These are phyloP conservation scores for Didymella lethalis DNA, from an alignment of 2,329 filamentous ascomycete species.

Conservation along the genomic window DNA sequence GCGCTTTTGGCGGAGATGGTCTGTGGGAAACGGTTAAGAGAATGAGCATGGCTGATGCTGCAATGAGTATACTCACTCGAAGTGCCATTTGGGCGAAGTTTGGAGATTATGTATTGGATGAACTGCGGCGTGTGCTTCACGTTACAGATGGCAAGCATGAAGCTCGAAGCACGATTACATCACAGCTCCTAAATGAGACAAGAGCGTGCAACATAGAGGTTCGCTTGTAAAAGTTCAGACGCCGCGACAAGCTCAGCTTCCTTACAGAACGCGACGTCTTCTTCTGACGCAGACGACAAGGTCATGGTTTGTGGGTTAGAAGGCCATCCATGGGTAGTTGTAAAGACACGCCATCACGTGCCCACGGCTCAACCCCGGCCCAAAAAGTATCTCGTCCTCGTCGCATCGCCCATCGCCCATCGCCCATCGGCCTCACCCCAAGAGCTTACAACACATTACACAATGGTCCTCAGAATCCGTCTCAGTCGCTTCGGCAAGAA, in stretches of 20 bases:
- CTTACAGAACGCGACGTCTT: no score
- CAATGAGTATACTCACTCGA: conserved; percentile 11
- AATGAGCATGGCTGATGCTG: background rate
- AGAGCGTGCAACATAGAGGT: background rate
- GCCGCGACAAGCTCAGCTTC: background rate
- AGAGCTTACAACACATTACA: background rate
- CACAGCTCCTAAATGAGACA: conserved; percentile 9
- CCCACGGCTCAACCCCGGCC: conserved; percentile 26
- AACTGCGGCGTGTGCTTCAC: background rate
- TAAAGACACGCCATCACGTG: conserved; percentile 25
- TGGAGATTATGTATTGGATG: no score
- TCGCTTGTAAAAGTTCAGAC: background rate
- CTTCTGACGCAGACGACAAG: background rate
- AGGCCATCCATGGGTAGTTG: no score
- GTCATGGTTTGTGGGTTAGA: no score
- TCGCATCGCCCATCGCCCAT: background rate
- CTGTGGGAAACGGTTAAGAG: conserved; percentile 54
- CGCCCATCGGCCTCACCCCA: background rate
- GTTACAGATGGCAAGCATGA: background rate
- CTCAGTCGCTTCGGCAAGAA: conserved; percentile 91
- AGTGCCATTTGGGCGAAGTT: conserved; percentile 25
- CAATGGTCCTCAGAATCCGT: conserved; percentile 92
- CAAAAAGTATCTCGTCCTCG: conserved; percentile 22
- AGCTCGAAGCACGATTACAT: conserved; percentile 21
- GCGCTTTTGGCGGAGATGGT: conserved; percentile 89